A percentile compares a stretch with the other conserved stretches of the same genome.
Conservation (phyloP, 2,329 filamentous ascomycete genomes). For the Fusarium sp. region DNA sequence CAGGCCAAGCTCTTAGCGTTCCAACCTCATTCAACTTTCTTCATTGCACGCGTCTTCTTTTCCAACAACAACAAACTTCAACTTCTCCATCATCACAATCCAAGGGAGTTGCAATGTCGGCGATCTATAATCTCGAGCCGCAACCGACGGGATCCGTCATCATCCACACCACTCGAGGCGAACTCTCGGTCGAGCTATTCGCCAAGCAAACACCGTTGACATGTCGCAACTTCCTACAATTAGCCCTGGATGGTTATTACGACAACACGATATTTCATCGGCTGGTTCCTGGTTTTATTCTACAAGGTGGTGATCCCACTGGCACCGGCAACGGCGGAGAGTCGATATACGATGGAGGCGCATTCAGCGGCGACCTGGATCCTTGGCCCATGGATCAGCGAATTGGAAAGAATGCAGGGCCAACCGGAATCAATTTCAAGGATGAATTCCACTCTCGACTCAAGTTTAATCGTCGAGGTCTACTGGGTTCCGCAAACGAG, state of each 20-base stretch:
- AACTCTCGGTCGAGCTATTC: constrained; percentile 92
- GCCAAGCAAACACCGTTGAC: constrained; percentile 93
- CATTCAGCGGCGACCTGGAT: constrained; percentile 77
- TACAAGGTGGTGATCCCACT: constrained; percentile 95
- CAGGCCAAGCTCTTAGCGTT: constrained; percentile 24
- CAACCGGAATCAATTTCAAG: constrained; percentile 69
- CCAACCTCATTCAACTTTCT: constrained; percentile 3
- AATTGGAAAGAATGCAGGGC: constrained; percentile 69
- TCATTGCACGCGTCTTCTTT: constrained; percentile 17
- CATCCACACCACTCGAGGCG: constrained; percentile 88
- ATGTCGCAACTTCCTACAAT: constrained; percentile 94
- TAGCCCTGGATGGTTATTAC: constrained; percentile 95
- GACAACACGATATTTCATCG: constrained; percentile 94
- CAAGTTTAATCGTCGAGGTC: constrained; percentile 89
- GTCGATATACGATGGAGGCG: constrained; percentile 89
- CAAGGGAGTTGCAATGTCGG: constrained; percentile 71
- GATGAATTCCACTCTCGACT: constrained; percentile 94
- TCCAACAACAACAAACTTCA: background rate
- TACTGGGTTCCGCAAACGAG: constrained; percentile 97
- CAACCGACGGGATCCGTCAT: constrained; percentile 93
- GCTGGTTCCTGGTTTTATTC: constrained; percentile 88
- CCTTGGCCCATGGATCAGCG: constrained; percentile 76
- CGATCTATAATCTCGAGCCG: constrained; percentile 93
- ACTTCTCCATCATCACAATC: background rate
- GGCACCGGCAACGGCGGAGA: constrained; percentile 92